A percentile compares a stretch with the other conserved stretches of the same genome.
phyloP scores from a whole-genome alignment of 768 basidiomycete species.

The Tephrocybe sp. region DNA sequence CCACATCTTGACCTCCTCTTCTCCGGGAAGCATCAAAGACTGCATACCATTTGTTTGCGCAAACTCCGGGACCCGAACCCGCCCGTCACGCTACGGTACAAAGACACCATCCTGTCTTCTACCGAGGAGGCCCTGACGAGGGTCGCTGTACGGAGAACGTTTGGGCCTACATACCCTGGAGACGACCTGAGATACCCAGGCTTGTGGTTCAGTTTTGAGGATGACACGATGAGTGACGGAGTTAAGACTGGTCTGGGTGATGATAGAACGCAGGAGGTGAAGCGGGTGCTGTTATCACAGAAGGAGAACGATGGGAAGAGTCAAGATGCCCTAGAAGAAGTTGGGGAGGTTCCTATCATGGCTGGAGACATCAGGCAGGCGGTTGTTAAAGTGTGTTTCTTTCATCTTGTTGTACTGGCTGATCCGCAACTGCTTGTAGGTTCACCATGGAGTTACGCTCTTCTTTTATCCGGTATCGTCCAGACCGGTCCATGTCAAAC shows the following conservation, averaged over 20 bases:
- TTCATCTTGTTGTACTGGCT: background rate
- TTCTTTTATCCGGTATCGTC: constrained; percentile 62
- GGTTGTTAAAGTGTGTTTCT: constrained; percentile 57
- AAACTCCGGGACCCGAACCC: constrained; percentile 67
- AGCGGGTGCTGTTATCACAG: constrained; percentile 71
- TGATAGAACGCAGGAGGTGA: constrained; percentile 75
- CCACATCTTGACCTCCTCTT: constrained; percentile 87
- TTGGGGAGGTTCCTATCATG: constrained; percentile 65
- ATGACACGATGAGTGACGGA: constrained; percentile 61
- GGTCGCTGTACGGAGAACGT: constrained; percentile 65
- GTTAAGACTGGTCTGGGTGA: constrained; percentile 53
- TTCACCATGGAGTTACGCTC: constrained; percentile 71
- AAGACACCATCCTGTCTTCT: constrained; percentile 61
- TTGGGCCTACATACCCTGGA: constrained; percentile 81
- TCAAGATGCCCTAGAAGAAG: constrained; percentile 74
- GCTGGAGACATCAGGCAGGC: constrained; percentile 67
- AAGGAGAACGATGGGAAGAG: constrained; percentile 55
- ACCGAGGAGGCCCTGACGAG: constrained; percentile 59
- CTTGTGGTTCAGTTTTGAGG: constrained; percentile 82
- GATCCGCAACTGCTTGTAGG: constrained; percentile 34
- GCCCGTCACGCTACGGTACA: constrained; percentile 68
- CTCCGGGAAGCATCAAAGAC: constrained; percentile 73
- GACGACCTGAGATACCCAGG: constrained; percentile 82
- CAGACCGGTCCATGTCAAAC: constrained; percentile 52
- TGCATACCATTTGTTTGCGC: constrained; percentile 76